A percentile compares a stretch with the other conserved stretches of the same genome.
phyloP scores from a whole-genome alignment of 1,139 yeast genomes.

The Zygoascus meyerae region DNA sequence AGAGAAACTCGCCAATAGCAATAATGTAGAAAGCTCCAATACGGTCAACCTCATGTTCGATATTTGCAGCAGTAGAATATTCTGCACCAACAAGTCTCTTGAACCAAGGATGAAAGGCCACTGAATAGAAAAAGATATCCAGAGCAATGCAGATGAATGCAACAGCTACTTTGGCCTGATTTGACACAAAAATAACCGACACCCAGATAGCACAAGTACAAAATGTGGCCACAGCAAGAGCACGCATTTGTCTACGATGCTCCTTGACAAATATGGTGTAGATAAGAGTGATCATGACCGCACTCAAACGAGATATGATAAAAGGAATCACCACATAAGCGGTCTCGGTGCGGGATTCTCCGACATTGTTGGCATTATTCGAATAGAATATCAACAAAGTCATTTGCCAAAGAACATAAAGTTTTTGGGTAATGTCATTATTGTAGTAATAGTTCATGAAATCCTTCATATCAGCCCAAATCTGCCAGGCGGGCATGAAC shows the following conservation, averaged over 20 bases:
- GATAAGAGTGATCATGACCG: constrained; percentile 24
- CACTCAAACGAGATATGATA: constrained; percentile 25
- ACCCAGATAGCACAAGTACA: constrained; percentile 40
- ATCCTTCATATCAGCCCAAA: constrained; percentile 62
- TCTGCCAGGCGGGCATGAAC: constrained; percentile 55
- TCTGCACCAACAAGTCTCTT: constrained; percentile 41
- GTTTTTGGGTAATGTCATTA: constrained; percentile 54
- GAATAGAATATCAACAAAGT: constrained; percentile 47
- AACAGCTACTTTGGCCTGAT: constrained; percentile 45
- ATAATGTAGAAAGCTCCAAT: constrained; percentile 54
- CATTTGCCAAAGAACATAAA: constrained; percentile 51
- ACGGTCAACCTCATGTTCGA: constrained; percentile 64
- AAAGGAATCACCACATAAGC: constrained; percentile 31
- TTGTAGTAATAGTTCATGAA: constrained; percentile 60
- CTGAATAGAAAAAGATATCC: constrained; percentile 33
- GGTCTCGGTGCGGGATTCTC: constrained; percentile 35
- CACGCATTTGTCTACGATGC: constrained; percentile 48
- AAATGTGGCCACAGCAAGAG: constrained; percentile 31
- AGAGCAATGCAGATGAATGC: constrained; percentile 40
- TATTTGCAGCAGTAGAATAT: constrained; percentile 55
- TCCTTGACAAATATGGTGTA: constrained; percentile 51
- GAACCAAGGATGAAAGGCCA: constrained; percentile 45
- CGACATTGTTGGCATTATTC: constrained; percentile 44
- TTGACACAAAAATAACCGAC: constrained; percentile 41
- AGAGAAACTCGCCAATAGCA: constrained; percentile 61